Evolutionary conservation across 495 filamentous ascomycete genomes (phyloP).

Genomic region (Hypoxylon cercidicola): DNA sequence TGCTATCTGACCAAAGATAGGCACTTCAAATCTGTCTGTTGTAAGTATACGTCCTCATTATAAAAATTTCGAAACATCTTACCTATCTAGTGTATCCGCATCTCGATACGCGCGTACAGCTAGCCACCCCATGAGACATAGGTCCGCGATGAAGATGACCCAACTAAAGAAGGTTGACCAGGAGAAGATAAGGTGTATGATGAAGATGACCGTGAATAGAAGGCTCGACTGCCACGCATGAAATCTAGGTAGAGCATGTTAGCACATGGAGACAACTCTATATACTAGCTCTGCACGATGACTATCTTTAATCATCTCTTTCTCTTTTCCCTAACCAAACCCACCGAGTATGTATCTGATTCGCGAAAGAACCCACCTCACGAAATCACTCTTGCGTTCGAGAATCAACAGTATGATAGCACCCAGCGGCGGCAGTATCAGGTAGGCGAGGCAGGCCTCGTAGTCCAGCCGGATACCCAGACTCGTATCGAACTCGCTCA

Average conservation of each 20-base stretch:
- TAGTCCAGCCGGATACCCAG: slow-evolving; percentile 75
- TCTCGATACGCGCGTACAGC: slow-evolving; percentile 83
- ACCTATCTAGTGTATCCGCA: slow-evolving; percentile 91
- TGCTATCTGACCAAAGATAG: slow-evolving; percentile 83
- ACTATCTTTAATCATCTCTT: background rate
- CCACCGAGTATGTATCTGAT: too few species aligned
- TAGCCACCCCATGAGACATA: slow-evolving; percentile 80
- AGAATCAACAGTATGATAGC: slow-evolving; percentile 84
- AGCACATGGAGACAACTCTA: slow-evolving; percentile 11
- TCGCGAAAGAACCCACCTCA: slow-evolving; percentile 77
- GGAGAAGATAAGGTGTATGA: slow-evolving; percentile 84
- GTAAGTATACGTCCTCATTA: slow-evolving; percentile 8
- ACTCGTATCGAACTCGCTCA: slow-evolving; percentile 75
- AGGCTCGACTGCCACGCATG: slow-evolving; percentile 96
- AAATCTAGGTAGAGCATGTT: slow-evolving; percentile 66
- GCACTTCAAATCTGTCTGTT: slow-evolving; percentile 75
- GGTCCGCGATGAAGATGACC: slow-evolving; percentile 79
- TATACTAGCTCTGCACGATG: too few species aligned
- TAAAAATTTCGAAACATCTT: slow-evolving; percentile 17
- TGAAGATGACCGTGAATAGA: slow-evolving; percentile 85
- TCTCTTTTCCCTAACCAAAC: too few species aligned
- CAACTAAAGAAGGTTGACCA: slow-evolving; percentile 87
- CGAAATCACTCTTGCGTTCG: slow-evolving; percentile 96
- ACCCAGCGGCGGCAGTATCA: slow-evolving; percentile 86
- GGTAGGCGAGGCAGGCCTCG: slow-evolving; percentile 91